phyloP scores from a whole-genome alignment of 768 basidiomycete species.

The Phanerochaete sordida region DNA sequence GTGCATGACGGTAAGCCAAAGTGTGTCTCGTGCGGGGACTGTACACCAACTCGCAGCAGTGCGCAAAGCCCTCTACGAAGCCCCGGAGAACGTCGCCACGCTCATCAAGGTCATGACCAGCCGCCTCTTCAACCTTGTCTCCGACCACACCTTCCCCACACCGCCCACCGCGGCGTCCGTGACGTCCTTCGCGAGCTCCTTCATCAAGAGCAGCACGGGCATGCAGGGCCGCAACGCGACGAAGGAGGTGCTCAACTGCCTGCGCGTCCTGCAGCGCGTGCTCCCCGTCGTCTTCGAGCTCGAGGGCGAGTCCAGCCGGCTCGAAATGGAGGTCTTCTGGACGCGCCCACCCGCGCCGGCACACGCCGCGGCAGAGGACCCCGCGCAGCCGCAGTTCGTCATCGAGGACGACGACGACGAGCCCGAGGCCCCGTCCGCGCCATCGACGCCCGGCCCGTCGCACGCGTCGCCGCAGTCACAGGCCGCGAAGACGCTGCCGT shows the following conservation, averaged over 20 bases:
- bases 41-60: slow-evolving; percentile 42
- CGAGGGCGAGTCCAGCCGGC: slow-evolving; percentile 64
- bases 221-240: slow-evolving; percentile 62
- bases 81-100: slow-evolving; percentile 84
- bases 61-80: slow-evolving; percentile 73
- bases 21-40: slow-evolving; percentile 2
- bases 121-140: slow-evolving; percentile 70
- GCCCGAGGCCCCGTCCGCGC: slow-evolving; percentile 21
- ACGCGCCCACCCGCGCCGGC: too few relatives aligned
- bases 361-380: too few relatives aligned
- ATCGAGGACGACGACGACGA: slow-evolving; percentile 82
- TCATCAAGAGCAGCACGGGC: slow-evolving; percentile 57
- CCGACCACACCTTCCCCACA: slow-evolving; percentile 79
- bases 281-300: slow-evolving; percentile 87
- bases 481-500: slow-evolving; percentile 50
- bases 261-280: slow-evolving; percentile 86
- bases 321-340: slow-evolving; percentile 86
- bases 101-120: slow-evolving; percentile 69
- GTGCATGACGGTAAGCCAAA: slow-evolving; percentile 72
- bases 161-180: slow-evolving; percentile 46
- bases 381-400: slow-evolving; percentile 66
- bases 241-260: slow-evolving; percentile 86
- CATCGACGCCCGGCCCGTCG: slow-evolving; percentile 8
- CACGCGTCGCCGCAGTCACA: slow-evolving; percentile 18
- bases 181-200: slow-evolving; percentile 62